Percentiles rank a stretch among this genome's conserved stretches.
Conservation (phyloP, 306 rosid species). For the Cucurbita maxima region DNA sequence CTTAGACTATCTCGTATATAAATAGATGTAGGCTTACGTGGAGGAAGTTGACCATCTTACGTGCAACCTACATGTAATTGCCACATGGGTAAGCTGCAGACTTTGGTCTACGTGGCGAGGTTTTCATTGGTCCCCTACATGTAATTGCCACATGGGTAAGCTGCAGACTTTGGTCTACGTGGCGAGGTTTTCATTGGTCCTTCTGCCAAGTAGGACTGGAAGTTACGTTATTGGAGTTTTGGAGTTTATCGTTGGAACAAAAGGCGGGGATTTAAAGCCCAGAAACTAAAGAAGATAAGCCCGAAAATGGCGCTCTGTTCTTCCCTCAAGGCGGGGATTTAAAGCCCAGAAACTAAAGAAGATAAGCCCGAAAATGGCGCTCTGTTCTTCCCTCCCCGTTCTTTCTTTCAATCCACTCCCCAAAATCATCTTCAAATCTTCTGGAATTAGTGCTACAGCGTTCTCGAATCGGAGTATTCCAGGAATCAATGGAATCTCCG, state of each 20-base stretch:
- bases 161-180: neutral
- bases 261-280: conserved; percentile 14
- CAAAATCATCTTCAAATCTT: conserved; percentile 18
- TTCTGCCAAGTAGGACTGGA: too few relatives aligned
- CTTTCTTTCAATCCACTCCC: conserved; percentile 21
- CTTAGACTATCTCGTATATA: too few relatives aligned
- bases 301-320: conserved; percentile 43
- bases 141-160: too few relatives aligned
- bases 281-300: conserved; percentile 6
- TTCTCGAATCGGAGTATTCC: conserved; percentile 7
- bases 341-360: conserved; percentile 6
- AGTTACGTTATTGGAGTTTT: neutral
- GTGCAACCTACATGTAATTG: too few relatives aligned
- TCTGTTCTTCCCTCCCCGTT: conserved; percentile 30
- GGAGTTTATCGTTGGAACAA: neutral
- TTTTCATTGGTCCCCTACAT: neutral
- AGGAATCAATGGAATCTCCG: neutral
- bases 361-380: conserved; percentile 34
- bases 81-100: too few relatives aligned
- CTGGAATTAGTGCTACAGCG: neutral
- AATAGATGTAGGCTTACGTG: too few relatives aligned
- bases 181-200: neutral
- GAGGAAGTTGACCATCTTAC: too few relatives aligned
- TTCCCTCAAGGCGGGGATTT: conserved; percentile 18
- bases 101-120: neutral